Evolutionary conservation across 2,329 filamentous ascomycete species (phyloP).

Genomic region (Lasiodiplodia citricola): DNA sequence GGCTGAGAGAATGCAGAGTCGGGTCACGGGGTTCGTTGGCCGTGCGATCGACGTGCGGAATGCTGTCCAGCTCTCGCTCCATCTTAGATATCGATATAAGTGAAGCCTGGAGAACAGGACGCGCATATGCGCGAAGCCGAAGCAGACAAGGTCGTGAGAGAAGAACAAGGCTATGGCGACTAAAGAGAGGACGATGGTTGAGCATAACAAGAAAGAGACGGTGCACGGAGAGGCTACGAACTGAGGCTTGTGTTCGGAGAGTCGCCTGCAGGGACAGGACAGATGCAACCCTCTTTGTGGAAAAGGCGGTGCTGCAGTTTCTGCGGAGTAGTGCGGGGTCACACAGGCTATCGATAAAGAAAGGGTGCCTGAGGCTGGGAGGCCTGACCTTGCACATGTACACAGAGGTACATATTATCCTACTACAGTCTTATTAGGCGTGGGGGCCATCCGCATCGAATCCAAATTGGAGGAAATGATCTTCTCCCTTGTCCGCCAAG

Average conservation of each 20-base stretch:
- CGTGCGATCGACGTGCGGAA: conserved; percentile 72
- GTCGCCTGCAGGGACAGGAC: neutral
- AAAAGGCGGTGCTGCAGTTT: neutral
- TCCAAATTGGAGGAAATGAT: too few relatives aligned
- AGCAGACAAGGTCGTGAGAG: neutral
- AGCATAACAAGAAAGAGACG: neutral
- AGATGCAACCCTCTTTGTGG: neutral
- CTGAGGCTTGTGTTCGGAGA: neutral
- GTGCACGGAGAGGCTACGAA: too few relatives aligned
- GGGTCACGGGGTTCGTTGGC: conserved; percentile 73
- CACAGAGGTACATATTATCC: too few relatives aligned
- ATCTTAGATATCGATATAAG: neutral
- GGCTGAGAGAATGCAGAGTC: conserved; percentile 65
- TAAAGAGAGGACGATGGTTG: neutral
- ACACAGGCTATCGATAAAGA: neutral
- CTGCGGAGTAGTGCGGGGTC: neutral
- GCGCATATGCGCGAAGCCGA: too few relatives aligned
- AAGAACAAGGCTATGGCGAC: neutral
- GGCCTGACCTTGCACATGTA: too few relatives aligned
- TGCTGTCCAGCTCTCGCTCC: neutral
- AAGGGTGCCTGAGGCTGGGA: neutral
- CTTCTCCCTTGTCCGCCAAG: too few relatives aligned
- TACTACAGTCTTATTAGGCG: too few relatives aligned
- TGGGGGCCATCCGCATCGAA: too few relatives aligned
- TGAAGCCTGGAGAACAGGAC: too few relatives aligned